A percentile compares a stretch with the other conserved stretches of the same genome.
phyloP scores from a whole-genome alignment of 805 yeast species.

The Saccharomycopsis sp. region DNA sequence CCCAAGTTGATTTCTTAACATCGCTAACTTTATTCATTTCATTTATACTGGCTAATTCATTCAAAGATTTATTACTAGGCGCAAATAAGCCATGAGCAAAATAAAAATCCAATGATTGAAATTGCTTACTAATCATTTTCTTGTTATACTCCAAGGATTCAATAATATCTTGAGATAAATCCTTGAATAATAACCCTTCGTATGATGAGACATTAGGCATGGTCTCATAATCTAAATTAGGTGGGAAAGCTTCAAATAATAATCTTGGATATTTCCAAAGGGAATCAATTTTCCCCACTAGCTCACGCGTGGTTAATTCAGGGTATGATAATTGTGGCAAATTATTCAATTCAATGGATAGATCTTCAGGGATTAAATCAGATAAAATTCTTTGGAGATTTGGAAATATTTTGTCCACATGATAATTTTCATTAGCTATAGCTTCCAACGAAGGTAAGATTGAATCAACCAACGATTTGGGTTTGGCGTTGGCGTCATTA shows the following conservation, averaged over 20 bases:
- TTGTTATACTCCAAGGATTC: conserved; percentile 84
- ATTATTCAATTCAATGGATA: conserved; percentile 5
- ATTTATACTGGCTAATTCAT: conserved; percentile 45
- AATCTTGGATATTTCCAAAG: conserved; percentile 63
- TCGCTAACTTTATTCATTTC: conserved; percentile 33
- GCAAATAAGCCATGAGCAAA: conserved; percentile 63
- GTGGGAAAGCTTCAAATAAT: conserved; percentile 53
- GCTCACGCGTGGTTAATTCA: conserved; percentile 30
- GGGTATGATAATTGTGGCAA: conserved; percentile 30
- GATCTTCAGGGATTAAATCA: conserved; percentile 14
- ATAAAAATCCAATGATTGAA: conserved; percentile 64
- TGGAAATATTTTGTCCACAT: conserved; percentile 33
- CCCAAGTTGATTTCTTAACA: conserved; percentile 57
- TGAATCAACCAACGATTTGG: conserved; percentile 41
- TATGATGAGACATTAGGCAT: conserved; percentile 48
- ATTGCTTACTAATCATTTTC: conserved; percentile 76
- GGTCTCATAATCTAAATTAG: conserved; percentile 51
- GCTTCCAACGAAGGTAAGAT: conserved; percentile 44
- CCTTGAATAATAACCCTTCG: conserved; percentile 61
- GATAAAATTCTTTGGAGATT: conserved; percentile 25
- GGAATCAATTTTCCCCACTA: conserved; percentile 47
- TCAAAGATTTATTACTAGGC: conserved; percentile 70
- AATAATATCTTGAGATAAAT: conserved; percentile 65
- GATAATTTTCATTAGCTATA: conserved; percentile 36
- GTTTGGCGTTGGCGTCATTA: conserved; percentile 24